Evolutionary conservation across 164 flowering plant species (phyloP).

Genomic region (Liriodendron chinense): DNA sequence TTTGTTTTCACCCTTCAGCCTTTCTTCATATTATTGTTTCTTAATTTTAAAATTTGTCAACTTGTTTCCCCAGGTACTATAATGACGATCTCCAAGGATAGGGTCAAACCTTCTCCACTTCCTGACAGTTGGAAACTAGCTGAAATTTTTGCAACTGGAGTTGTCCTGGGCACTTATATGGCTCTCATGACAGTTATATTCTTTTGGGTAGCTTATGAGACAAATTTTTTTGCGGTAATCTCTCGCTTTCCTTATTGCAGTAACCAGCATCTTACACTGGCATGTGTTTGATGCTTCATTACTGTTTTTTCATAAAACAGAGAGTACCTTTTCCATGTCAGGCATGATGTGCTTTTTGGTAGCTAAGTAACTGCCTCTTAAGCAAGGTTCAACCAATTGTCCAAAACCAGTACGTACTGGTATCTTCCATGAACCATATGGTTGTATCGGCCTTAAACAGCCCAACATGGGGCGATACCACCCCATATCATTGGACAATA

Average conservation of each 20-base stretch:
- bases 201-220: conserved; percentile 80
- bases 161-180: conserved; percentile 75
- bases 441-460: too few relatives aligned
- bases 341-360: not conserved
- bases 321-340: not conserved
- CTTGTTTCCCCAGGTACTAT: conserved; percentile 58
- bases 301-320: not conserved
- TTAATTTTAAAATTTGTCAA: not conserved
- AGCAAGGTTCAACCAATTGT: not conserved
- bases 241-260: not conserved
- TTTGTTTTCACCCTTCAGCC: too few relatives aligned
- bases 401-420: too few relatives aligned
- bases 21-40: not conserved
- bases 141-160: conserved; percentile 77
- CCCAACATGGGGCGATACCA: too few relatives aligned
- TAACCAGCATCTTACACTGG: not conserved
- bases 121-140: conserved; percentile 91
- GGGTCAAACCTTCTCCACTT: conserved; percentile 79
- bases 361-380: not conserved
- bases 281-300: not conserved
- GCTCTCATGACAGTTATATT: conserved; percentile 88
- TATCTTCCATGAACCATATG: too few relatives aligned
- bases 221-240: conserved; percentile 72
- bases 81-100: conserved; percentile 87
- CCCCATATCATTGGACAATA: too few relatives aligned